A percentile compares a stretch with the other conserved stretches of the same genome.
Conservation (phyloP, 305 asterid genomes). For the Andrographis paniculata region DNA sequence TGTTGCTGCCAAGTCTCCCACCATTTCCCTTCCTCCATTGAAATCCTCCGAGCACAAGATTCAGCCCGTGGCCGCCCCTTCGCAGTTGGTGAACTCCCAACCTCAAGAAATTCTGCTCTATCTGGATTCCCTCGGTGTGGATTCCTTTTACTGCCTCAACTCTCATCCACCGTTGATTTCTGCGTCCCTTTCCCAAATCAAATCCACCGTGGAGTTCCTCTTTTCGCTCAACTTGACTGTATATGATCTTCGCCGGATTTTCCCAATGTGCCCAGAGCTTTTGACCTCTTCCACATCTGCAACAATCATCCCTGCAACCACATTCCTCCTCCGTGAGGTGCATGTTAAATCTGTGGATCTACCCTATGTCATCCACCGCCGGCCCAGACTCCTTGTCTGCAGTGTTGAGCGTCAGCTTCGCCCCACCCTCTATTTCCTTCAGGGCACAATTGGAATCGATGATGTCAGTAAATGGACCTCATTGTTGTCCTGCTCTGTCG, state of each 20-base stretch:
- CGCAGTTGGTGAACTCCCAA: too few relatives aligned
- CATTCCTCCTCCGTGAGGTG: slow-evolving; percentile 84
- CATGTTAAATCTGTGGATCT: slow-evolving; percentile 19
- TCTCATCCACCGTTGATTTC: slow-evolving; percentile 51
- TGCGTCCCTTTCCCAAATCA: slow-evolving; percentile 50
- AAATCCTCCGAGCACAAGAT: too few relatives aligned
- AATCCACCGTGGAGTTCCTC: slow-evolving; percentile 56
- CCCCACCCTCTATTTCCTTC: slow-evolving; percentile 77
- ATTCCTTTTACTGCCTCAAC: slow-evolving; percentile 55
- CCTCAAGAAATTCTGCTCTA: slow-evolving; percentile 57
- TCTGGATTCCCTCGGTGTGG: slow-evolving; percentile 76
- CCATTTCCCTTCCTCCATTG: too few relatives aligned
- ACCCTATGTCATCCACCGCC: slow-evolving; percentile 74
- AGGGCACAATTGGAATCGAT: slow-evolving; percentile 62
- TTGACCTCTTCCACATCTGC: slow-evolving; percentile 37
- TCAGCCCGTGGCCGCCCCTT: too few relatives aligned
- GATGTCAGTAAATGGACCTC: slow-evolving; percentile 48
- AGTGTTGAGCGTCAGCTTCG: slow-evolving; percentile 57
- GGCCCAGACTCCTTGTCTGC: slow-evolving; percentile 68
- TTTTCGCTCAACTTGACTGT: slow-evolving; percentile 42
- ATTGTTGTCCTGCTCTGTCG: slow-evolving; percentile 69
- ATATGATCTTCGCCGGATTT: slow-evolving; percentile 55
- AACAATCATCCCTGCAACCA: slow-evolving; percentile 50
- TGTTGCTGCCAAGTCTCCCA: too few relatives aligned
- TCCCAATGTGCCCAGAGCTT: slow-evolving; percentile 80